A percentile compares a stretch with the other conserved stretches of the same genome.
phyloP scores from a whole-genome alignment of 2,329 filamentous ascomycete genomes.

The Phyllosticta capitalensis region DNA sequence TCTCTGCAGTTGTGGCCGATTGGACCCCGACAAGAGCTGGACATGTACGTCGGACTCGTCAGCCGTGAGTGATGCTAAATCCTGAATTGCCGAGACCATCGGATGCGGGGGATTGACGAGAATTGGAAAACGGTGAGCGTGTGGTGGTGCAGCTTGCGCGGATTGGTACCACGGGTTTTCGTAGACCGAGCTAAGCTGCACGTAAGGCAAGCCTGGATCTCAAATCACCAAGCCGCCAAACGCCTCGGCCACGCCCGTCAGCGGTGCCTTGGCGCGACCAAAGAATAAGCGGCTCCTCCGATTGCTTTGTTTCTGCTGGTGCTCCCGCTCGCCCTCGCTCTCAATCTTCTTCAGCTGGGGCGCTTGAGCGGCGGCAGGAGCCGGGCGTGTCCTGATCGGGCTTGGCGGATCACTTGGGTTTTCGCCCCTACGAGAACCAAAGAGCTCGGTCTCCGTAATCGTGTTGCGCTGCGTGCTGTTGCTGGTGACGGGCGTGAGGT shows the following conservation, averaged over 20 bases:
- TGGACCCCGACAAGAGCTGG: neutral
- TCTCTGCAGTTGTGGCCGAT: neutral
- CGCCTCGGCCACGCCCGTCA: slow-evolving; percentile 10
- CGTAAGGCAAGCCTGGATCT: neutral
- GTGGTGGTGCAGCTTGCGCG: neutral
- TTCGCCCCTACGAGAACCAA: neutral
- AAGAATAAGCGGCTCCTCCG: slow-evolving; percentile 1
- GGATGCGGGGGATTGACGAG: neutral
- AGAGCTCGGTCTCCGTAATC: neutral
- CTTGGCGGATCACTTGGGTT: neutral
- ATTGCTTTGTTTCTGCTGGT: neutral
- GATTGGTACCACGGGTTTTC: neutral
- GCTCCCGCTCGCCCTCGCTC: slow-evolving; percentile 5
- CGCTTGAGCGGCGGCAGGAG: neutral
- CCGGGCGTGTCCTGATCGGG: neutral
- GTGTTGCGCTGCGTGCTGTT: slow-evolving; percentile 3
- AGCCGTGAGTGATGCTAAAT: neutral
- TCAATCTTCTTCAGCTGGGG: slow-evolving; percentile 7
- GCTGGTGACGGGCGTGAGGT: slow-evolving; percentile 9
- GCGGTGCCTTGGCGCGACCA: slow-evolving; percentile 6
- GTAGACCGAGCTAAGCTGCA: neutral
- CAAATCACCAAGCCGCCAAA: slow-evolving; percentile 9
- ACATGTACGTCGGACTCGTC: neutral
- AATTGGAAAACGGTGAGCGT: neutral
- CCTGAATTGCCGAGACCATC: neutral